Evolutionary conservation across 805 yeast genomes (phyloP).

Genomic region (Candida morakotiae): DNA sequence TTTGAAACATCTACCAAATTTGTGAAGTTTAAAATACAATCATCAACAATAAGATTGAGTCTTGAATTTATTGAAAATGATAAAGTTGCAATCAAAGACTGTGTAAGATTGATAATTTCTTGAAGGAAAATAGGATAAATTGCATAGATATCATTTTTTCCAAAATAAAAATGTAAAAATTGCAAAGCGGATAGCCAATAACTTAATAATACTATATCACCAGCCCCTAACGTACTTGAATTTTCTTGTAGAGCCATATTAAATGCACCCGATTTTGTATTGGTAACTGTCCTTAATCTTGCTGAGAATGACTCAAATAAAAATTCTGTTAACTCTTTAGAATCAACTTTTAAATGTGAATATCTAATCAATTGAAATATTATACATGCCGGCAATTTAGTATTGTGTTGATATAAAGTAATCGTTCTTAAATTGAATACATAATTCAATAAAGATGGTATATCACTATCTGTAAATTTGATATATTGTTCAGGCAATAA

Average conservation of each 20-base stretch:
- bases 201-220: conserved; percentile 68
- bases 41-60: conserved; percentile 53
- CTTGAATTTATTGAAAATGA: conserved; percentile 63
- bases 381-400: conserved; percentile 64
- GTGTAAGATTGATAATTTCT: conserved; percentile 56
- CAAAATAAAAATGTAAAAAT: conserved; percentile 71
- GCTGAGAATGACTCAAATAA: conserved; percentile 58
- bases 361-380: conserved; percentile 68
- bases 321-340: conserved; percentile 52
- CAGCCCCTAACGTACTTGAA: conserved; percentile 30
- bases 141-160: conserved; percentile 56
- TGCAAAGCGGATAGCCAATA: conserved; percentile 87
- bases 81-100: conserved; percentile 61
- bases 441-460: conserved; percentile 47
- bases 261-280: conserved; percentile 58
- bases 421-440: conserved; percentile 42
- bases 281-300: conserved; percentile 55
- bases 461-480: conserved; percentile 55
- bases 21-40: conserved; percentile 68
- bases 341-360: conserved; percentile 55
- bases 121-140: conserved; percentile 58
- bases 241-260: conserved; percentile 32
- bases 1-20: conserved; percentile 80
- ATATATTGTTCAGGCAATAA: conserved; percentile 57
- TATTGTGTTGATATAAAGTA: conserved; percentile 36